Evolutionary conservation across 768 basidiomycete species (phyloP).

Genomic region (Russula compacta): DNA sequence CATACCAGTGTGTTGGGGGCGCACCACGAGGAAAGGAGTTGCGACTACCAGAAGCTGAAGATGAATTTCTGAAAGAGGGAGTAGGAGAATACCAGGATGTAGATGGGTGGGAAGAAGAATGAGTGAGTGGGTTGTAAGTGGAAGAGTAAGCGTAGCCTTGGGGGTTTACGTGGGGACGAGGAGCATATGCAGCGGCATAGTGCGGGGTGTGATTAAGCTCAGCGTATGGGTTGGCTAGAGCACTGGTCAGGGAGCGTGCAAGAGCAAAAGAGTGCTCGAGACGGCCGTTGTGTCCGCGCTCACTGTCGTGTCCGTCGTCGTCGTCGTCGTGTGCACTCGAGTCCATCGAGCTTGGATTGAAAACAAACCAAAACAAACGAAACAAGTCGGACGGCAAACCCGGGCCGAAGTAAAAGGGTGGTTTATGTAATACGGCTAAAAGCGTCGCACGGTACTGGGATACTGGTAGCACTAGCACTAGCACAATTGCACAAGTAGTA

Average conservation of each 20-base stretch:
- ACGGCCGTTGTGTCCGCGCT: too few relatives aligned
- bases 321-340: background rate
- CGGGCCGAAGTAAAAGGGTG: background rate
- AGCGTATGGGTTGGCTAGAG: slow-evolving; percentile 26
- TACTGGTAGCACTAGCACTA: slow-evolving; percentile 13
- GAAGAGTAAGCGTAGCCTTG: slow-evolving; percentile 30
- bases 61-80: slow-evolving; percentile 1
- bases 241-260: slow-evolving; percentile 22
- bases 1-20: slow-evolving; percentile 40
- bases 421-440: slow-evolving; percentile 12
- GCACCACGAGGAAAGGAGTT: background rate
- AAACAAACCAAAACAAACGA: too few relatives aligned
- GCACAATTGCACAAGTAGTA: slow-evolving; percentile 21
- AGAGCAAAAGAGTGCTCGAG: background rate
- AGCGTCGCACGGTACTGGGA: slow-evolving; percentile 11
- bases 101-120: background rate
- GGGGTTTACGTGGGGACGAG: slow-evolving; percentile 22
- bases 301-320: too few relatives aligned
- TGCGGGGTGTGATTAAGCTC: slow-evolving; percentile 18
- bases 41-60: background rate
- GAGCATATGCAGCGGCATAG: slow-evolving; percentile 1
- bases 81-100: background rate
- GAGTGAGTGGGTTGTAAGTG: slow-evolving; percentile 22
- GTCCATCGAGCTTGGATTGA: background rate
- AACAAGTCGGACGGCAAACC: background rate